Evolutionary conservation across 2,329 filamentous ascomycete species (phyloP), one percentile per base, ranked within the genome.

Genomic region (Trichoderma arundinaceum): DNA sequence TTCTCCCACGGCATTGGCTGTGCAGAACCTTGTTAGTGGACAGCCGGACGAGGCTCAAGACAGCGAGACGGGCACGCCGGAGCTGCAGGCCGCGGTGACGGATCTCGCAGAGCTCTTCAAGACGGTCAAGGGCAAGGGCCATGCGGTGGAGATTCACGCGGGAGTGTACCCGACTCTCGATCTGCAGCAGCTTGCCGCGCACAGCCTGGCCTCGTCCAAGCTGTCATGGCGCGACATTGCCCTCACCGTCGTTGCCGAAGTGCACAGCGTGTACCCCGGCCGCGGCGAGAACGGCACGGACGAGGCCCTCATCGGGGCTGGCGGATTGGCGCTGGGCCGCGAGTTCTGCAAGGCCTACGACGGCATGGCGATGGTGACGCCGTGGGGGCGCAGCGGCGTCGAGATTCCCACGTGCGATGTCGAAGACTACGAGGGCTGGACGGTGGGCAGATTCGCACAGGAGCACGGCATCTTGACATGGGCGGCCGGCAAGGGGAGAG

Each of bases 141-240:
- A 83, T 57, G 76, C 73, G 1, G 81, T 92, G 32, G 91, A 93
- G 74, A 80, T 92, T 1, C 91, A 94, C 74, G 90, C 91, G 0
- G 91, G 90, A 35, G 89, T 92, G 2, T 94, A 94, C 73, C 87
- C 91, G 0, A 81, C 88, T 3, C 83, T 94, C 8, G 92, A 95
- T 75, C 81, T 94, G 71, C 92, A 95, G 75, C 92, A 95, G 75
- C 81, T 94, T 1, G 88, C 90, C 1, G 92, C 91, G 0, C 86
- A 89, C 71, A 88, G 90, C 4, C 73, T 81, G 49, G 69, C 81
- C 43, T 69, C 76, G 3, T 73, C 73, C 22, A 76, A 71, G 6
- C 78, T 86, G 7, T 82, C 80, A 13, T 81, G 82, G 68, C 75
- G 81, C 3, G 85, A 88, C 70, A 82, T 94, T 35, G 90, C 85